Conservation (phyloP, 192 early-diverging fungal species). For the Backusella psychrophila region DNA sequence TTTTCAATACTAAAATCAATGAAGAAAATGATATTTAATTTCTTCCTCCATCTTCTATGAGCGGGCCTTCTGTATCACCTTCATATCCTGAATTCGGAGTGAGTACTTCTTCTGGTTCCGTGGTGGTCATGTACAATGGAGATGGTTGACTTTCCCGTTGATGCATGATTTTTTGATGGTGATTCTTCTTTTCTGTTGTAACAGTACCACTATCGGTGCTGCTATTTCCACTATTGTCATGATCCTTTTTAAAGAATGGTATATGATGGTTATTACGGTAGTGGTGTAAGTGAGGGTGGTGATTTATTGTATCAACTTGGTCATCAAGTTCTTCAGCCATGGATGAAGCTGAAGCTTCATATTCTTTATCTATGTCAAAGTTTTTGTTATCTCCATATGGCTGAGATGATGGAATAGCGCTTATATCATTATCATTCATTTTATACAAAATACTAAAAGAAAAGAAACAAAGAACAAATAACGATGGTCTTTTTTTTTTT, state of each 20-base stretch:
- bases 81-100: background rate
- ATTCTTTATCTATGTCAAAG: background rate
- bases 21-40: background rate
- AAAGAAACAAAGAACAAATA: background rate
- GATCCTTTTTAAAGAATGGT: background rate
- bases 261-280: background rate
- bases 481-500: background rate
- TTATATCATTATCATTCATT: background rate
- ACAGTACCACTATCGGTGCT: background rate
- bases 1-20: background rate
- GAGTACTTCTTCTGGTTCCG: background rate
- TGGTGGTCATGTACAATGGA: background rate
- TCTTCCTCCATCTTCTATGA: background rate
- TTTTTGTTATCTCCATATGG: background rate
- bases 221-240: background rate
- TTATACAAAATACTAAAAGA: background rate
- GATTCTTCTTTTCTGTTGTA: background rate
- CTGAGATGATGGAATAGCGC: background rate
- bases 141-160: background rate
- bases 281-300: background rate
- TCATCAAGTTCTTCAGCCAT: background rate
- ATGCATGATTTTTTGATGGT: background rate
- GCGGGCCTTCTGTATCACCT: background rate
- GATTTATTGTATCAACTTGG: background rate
- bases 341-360: background rate